A percentile compares a stretch with the other conserved stretches of the same genome.
phyloP scores from a whole-genome alignment of 148 eudicot genomes.

The Rhododendron williamsianum region DNA sequence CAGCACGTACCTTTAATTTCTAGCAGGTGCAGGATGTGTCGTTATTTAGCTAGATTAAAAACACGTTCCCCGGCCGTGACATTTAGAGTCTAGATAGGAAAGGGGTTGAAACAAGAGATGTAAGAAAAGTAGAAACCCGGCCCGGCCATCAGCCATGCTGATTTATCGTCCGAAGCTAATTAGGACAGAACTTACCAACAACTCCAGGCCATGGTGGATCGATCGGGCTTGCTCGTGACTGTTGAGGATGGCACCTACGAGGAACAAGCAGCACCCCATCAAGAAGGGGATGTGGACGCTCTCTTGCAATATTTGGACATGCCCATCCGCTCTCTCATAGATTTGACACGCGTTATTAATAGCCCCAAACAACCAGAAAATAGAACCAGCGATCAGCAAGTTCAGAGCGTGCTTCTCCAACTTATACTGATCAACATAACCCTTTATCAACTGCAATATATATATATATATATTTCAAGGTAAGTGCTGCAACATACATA shows the following conservation, averaged over 20 bases:
- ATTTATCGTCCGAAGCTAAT: neutral
- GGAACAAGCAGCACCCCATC: constrained; percentile 59
- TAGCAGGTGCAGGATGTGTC: neutral
- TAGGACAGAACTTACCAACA: constrained; percentile 39
- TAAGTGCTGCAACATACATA: neutral
- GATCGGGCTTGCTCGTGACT: constrained; percentile 26
- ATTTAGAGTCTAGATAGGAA: neutral
- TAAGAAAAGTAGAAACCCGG: neutral
- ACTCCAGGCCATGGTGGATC: constrained; percentile 42
- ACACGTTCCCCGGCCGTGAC: neutral
- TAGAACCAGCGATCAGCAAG: constrained; percentile 63
- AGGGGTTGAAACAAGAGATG: neutral
- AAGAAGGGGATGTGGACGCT: constrained; percentile 71
- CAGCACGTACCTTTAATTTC: neutral
- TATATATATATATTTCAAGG: neutral
- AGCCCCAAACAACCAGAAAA: constrained; percentile 75
- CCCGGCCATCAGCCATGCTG: neutral
- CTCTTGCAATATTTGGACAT: constrained; percentile 67
- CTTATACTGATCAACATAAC: constrained; percentile 21
- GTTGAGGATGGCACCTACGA: constrained; percentile 56
- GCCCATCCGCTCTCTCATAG: constrained; percentile 80
- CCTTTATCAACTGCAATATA: constrained; percentile 51
- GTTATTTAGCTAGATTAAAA: neutral
- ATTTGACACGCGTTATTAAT: constrained; percentile 76
- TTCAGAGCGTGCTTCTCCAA: constrained; percentile 53